These are phyloP conservation scores for Coccinonectria pachysandricola DNA, from an alignment of 2,329 filamentous ascomycete species.

Conservation along the genomic window DNA sequence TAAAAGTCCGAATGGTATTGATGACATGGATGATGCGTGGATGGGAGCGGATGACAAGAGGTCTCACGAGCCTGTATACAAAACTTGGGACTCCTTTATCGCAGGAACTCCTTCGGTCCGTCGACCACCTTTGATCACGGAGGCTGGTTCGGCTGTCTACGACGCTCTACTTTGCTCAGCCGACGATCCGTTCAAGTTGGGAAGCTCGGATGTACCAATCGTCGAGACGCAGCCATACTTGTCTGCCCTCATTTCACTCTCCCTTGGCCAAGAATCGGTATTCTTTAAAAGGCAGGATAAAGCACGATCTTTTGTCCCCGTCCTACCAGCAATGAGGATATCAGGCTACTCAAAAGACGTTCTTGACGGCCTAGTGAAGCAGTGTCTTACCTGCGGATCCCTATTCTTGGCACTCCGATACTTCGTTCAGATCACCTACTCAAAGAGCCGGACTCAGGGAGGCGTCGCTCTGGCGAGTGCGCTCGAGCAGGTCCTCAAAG, in stretches of 20 bases:
- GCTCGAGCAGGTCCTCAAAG: conserved; percentile 36
- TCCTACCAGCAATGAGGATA: conserved; percentile 37
- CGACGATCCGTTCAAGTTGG: conserved; percentile 29
- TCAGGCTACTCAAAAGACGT: conserved; percentile 45
- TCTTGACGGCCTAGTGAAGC: conserved; percentile 34
- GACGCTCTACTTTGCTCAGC: conserved; percentile 47
- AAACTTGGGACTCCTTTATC: conserved; percentile 63
- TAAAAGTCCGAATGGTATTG: conserved; percentile 5
- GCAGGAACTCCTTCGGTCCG: conserved; percentile 22
- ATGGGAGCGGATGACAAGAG: conserved; percentile 25
- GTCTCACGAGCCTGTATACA: conserved; percentile 33
- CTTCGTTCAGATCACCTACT: conserved; percentile 38
- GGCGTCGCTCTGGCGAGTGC: conserved; percentile 43
- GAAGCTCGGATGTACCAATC: conserved; percentile 29
- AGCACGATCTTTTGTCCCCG: conserved; percentile 41
- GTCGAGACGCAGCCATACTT: conserved; percentile 40
- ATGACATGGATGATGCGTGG: conserved; percentile 32
- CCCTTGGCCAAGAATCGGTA: conserved; percentile 60
- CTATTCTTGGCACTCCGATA: conserved; percentile 34
- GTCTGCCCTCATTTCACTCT: conserved; percentile 52
- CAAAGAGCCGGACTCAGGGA: conserved; percentile 32
- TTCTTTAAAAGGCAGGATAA: conserved; percentile 54
- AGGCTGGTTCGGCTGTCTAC: conserved; percentile 55
- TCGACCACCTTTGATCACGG: conserved; percentile 51
- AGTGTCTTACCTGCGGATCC: conserved; percentile 38